These are phyloP conservation scores for Trichoderma sp. DNA, from an alignment of 2,329 filamentous ascomycete species.

Conservation along the genomic window DNA sequence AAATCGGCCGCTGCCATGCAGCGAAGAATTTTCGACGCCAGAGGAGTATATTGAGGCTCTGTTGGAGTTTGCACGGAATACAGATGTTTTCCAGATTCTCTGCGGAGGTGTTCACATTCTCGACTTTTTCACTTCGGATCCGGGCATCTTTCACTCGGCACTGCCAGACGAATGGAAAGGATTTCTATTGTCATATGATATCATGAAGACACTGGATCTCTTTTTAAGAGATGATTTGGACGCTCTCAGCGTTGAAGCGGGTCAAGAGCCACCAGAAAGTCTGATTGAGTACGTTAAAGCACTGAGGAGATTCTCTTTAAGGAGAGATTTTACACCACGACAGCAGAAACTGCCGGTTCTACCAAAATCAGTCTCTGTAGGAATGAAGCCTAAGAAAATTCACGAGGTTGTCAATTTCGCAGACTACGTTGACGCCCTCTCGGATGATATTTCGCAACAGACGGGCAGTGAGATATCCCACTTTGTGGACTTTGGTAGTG, in stretches of 20 bases:
- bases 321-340: constrained; percentile 54
- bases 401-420: constrained; percentile 93
- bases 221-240: constrained; percentile 74
- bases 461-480: constrained; percentile 68
- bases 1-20: constrained; percentile 62
- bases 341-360: constrained; percentile 53
- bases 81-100: constrained; percentile 77
- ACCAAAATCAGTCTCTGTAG: constrained; percentile 71
- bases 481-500: constrained; percentile 92
- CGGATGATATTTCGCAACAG: constrained; percentile 55
- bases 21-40: constrained; percentile 63
- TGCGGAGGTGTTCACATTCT: constrained; percentile 96
- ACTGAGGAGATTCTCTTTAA: constrained; percentile 67
- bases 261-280: constrained; percentile 46
- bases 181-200: constrained; percentile 69
- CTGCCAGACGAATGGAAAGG: constrained; percentile 77
- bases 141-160: constrained; percentile 75
- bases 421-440: constrained; percentile 68
- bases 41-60: constrained; percentile 79
- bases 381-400: constrained; percentile 94
- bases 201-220: constrained; percentile 75
- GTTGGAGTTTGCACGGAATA: constrained; percentile 70
- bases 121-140: constrained; percentile 87
- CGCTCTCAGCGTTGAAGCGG: constrained; percentile 26
- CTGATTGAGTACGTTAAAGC: constrained; percentile 70